Evolutionary conservation across 2,329 filamentous ascomycete species (phyloP).

Genomic region (Leptosphaerulina australis): DNA sequence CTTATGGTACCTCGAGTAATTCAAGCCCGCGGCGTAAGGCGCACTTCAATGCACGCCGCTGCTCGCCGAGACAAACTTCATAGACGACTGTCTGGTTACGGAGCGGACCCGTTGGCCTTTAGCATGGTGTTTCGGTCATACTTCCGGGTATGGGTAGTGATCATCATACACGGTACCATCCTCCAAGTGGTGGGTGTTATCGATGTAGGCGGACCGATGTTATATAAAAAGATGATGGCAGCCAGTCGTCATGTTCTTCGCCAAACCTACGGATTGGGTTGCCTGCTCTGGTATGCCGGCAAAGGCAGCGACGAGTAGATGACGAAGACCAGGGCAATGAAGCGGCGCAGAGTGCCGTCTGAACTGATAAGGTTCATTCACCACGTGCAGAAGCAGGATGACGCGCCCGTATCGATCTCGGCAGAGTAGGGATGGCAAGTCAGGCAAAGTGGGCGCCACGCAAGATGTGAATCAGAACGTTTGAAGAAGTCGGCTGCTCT

Average conservation of each 20-base stretch:
- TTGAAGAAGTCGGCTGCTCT: slow-evolving; percentile 1
- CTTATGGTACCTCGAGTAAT: background rate
- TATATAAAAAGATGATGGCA: background rate
- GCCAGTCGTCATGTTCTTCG: background rate
- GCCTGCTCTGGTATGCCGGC: background rate
- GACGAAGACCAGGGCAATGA: background rate
- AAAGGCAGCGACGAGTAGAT: background rate
- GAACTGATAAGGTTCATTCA: background rate
- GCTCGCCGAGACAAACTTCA: background rate
- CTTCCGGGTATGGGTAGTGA: background rate
- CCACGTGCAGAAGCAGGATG: background rate
- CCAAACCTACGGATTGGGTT: background rate
- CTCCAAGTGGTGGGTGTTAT: background rate
- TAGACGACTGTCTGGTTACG: background rate
- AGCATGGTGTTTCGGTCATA: background rate
- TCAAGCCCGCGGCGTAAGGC: background rate
- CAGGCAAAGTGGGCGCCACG: background rate
- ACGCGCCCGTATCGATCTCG: slow-evolving; percentile 2
- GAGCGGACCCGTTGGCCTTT: background rate
- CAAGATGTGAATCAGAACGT: background rate
- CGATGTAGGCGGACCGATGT: background rate
- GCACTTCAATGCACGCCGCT: background rate
- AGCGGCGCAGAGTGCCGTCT: slow-evolving; percentile 5
- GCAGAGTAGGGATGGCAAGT: slow-evolving; percentile 3
- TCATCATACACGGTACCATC: background rate